Base-by-base conservation (phyloP, 495 filamentous ascomycete genomes). In the Jackrogersella multiformis region DNA sequence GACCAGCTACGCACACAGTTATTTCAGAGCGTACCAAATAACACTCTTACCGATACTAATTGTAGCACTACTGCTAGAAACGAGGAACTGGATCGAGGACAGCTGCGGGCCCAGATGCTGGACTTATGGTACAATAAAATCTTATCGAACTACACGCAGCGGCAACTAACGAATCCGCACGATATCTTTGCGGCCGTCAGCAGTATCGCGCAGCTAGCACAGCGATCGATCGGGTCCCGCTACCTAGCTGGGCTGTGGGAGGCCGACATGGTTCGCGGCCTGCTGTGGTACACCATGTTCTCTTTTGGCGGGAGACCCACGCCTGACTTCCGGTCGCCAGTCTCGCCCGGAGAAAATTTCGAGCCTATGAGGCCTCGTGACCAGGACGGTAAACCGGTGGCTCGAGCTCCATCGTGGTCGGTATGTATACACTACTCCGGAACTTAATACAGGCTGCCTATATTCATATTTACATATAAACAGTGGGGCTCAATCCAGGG, bases 211-310 rank as follows among this genome's bases (percentile, higher is more conserved):
- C 66, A 64, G 38, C 15, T 69, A 30, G 61, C 66, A 23, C 34
- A 24, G 13, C 24, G n/a, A 12, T 26, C 46, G 3, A 69, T 69
- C 9, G 36, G 56, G 15, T 69, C 66, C 7, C 56, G 66, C 28
- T 69, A 69, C 21, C 45, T 65, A 12, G 66, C 66, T 13, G 66
- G 66, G 0, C 32, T 69, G 51, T 65, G 66, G 66, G 66, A 69
- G 20, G 61, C 5, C 7, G 66, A 69, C 24, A 56, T 69, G 21
- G 56, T 35, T 8, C 61, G 56, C 6, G 66, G 66, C 30, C 12
- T 69, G 5, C 24, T 69, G 3, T 69, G 66, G 66, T 41, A 34
- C 20, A 61, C 66, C 0, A 10, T 13, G 21, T 66, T 45, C 30
- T 46, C 63, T 12, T 15, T 39, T 20, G 32, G 41, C 30, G 21